Conservation (phyloP, 2,329 filamentous ascomycete species). For the Paecilomyces fulvus region DNA sequence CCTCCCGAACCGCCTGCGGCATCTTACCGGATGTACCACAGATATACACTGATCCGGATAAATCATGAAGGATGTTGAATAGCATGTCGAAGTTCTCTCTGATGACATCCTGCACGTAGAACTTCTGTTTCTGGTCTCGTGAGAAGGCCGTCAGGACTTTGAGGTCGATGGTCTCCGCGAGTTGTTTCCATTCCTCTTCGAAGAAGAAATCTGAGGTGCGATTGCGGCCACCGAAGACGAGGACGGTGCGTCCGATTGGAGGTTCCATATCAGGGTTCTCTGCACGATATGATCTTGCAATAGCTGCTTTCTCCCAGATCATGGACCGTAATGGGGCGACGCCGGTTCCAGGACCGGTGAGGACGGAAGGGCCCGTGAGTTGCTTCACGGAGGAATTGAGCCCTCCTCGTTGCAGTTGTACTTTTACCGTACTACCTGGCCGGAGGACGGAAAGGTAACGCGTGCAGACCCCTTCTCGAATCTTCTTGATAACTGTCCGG, state of each 20-base stretch:
- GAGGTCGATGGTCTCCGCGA: conserved; percentile 39
- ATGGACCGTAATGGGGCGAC: conserved; percentile 76
- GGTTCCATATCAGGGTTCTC: conserved; percentile 19
- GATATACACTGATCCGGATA: conserved; percentile 44
- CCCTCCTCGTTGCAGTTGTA: conserved; percentile 50
- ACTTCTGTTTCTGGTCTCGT: conserved; percentile 55
- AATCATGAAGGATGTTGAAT: conserved; percentile 43
- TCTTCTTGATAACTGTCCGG: conserved; percentile 73
- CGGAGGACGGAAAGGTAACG: conserved; percentile 66
- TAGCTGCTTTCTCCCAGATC: conserved; percentile 59
- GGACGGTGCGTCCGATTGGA: conserved; percentile 40
- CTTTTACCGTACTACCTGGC: conserved; percentile 48
- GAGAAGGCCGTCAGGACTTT: conserved; percentile 60
- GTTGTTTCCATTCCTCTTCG: conserved; percentile 58
- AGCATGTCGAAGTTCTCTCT: conserved; percentile 43
- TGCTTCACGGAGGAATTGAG: conserved; percentile 41
- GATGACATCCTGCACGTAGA: conserved; percentile 61
- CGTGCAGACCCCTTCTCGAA: conserved; percentile 81
- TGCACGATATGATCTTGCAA: conserved; percentile 23
- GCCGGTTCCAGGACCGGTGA: conserved; percentile 79
- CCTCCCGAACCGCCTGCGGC: conserved; percentile 60
- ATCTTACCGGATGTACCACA: conserved; percentile 57
- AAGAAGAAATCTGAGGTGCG: conserved; percentile 72
- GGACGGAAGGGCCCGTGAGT: conserved; percentile 54
- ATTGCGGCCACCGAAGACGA: conserved; percentile 84